Evolutionary conservation across 345 rosid species (phyloP).

Genomic region (Camelina sativa): DNA sequence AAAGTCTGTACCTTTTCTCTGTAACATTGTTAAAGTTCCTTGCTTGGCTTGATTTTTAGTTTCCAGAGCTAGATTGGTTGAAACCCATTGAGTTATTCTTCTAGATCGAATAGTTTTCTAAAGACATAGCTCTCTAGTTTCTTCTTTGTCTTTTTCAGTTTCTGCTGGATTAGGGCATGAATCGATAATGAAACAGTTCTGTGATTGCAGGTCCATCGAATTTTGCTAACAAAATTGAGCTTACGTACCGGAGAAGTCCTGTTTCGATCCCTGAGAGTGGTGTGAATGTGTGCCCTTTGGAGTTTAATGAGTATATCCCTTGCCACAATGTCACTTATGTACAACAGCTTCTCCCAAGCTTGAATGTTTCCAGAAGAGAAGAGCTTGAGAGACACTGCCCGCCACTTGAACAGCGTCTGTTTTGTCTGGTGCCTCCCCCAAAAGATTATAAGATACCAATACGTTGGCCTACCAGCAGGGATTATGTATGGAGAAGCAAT

Average conservation of each 20-base stretch:
- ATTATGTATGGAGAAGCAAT: slow-evolving; percentile 92
- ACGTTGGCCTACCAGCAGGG: slow-evolving; percentile 91
- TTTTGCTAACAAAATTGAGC: slow-evolving; percentile 58
- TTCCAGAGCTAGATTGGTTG: background rate
- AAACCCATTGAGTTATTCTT: slow-evolving; percentile 1
- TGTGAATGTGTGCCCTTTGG: slow-evolving; percentile 73
- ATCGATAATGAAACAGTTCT: slow-evolving; percentile 28
- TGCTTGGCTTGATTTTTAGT: background rate
- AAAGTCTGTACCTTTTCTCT: slow-evolving; percentile 36
- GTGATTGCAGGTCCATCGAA: slow-evolving; percentile 51
- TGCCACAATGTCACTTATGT: slow-evolving; percentile 80
- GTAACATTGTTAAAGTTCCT: background rate
- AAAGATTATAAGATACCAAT: slow-evolving; percentile 84
- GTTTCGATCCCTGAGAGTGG: slow-evolving; percentile 62
- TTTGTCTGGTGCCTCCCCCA: slow-evolving; percentile 94
- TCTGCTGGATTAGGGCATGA: background rate
- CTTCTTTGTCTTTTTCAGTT: background rate
- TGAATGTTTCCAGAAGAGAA: slow-evolving; percentile 78
- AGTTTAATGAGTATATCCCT: slow-evolving; percentile 84
- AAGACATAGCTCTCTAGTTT: background rate
- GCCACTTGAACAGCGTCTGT: slow-evolving; percentile 73
- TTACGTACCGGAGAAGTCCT: slow-evolving; percentile 62
- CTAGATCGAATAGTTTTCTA: background rate
- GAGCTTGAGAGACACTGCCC: slow-evolving; percentile 98
- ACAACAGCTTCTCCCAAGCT: slow-evolving; percentile 59